phyloP scores from a whole-genome alignment of 148 eudicot genomes.

The Amaranthus hypochondriacus region DNA sequence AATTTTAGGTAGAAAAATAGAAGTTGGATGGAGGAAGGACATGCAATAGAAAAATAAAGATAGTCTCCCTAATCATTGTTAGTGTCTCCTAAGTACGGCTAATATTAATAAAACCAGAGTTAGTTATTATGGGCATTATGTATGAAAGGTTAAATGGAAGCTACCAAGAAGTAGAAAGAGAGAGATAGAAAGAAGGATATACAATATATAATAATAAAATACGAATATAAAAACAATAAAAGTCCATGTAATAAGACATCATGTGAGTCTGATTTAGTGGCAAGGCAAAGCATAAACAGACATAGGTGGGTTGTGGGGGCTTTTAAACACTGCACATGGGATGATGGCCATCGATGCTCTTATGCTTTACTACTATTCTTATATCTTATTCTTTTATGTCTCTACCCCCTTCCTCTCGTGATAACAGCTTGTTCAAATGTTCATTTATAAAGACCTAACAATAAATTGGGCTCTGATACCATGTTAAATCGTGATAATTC shows the following conservation, averaged over 20 bases:
- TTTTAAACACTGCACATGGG: slow-evolving; percentile 16
- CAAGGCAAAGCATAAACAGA: slow-evolving; percentile 23
- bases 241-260: neutral
- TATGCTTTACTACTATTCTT: neutral
- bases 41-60: too few species aligned
- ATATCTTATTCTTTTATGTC: too few species aligned
- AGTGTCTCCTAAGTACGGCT: slow-evolving; percentile 19
- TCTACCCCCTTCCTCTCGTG: too few species aligned
- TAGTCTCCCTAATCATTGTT: slow-evolving; percentile 18
- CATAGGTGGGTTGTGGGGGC: slow-evolving; percentile 15
- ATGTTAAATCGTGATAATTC: too few species aligned
- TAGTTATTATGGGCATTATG: slow-evolving; percentile 5
- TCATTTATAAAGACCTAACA: too few species aligned
- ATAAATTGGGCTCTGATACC: too few species aligned
- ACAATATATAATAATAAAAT: neutral
- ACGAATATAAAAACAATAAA: neutral
- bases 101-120: neutral
- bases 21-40: too few species aligned
- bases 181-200: neutral
- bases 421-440: too few species aligned
- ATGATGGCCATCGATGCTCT: neutral
- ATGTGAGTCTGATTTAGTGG: slow-evolving; percentile 29
- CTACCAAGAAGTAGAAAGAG: slow-evolving; percentile 14
- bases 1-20: too few species aligned
- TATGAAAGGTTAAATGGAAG: slow-evolving; percentile 17